Percentiles rank a stretch among this genome's conserved stretches.
phyloP scores from a whole-genome alignment of 169 alveolate genomes.

The Plasmodium inui region DNA sequence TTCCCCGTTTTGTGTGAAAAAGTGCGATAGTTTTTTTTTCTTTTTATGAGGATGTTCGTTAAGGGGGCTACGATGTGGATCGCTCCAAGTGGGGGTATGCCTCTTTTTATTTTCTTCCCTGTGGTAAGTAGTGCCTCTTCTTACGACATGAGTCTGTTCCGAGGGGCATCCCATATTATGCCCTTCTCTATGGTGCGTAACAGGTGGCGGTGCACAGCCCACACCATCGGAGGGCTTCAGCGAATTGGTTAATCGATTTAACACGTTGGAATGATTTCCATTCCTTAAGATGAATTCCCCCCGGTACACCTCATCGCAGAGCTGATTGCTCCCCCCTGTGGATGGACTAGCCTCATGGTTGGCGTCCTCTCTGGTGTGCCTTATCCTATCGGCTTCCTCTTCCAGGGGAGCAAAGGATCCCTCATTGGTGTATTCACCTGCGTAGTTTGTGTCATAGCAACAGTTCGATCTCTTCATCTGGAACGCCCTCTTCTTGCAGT shows the following conservation, averaged over 20 bases:
- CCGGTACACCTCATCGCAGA: not conserved
- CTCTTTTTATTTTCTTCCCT: conserved; percentile 3
- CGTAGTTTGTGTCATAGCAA: not conserved
- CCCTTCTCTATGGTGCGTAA: not conserved
- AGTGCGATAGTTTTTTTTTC: not conserved
- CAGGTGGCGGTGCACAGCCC: not conserved
- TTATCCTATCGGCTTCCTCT: not conserved
- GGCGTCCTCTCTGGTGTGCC: not conserved
- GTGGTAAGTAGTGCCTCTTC: not conserved
- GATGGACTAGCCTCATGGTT: not conserved
- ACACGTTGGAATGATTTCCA: not conserved
- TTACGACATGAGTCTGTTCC: not conserved
- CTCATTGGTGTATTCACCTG: not conserved
- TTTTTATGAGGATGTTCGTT: not conserved
- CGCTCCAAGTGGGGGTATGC: not conserved
- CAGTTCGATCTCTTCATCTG: not conserved
- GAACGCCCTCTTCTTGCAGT: not conserved
- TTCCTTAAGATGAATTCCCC: not conserved
- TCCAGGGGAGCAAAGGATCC: not conserved
- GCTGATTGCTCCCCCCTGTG: not conserved
- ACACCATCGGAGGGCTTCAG: not conserved
- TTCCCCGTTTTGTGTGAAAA: not conserved
- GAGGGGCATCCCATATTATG: not conserved
- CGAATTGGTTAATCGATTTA: not conserved
- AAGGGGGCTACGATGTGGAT: not conserved